Evolutionary conservation across 176 grass and related monocot genomes (phyloP).

Genomic region (Chrysopogon serrulatus): DNA sequence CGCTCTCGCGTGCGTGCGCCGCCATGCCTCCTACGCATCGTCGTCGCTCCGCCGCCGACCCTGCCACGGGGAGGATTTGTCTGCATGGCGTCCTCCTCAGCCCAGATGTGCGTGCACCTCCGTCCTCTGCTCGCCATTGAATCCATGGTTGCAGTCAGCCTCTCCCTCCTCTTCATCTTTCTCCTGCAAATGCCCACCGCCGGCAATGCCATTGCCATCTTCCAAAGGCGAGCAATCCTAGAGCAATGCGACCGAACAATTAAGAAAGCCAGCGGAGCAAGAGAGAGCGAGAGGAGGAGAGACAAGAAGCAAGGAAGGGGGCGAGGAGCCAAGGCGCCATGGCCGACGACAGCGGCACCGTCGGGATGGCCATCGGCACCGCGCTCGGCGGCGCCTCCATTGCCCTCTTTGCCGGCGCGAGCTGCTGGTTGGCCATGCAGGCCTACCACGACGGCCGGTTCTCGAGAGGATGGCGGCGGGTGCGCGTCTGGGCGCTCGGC

Average conservation of each 20-base stretch:
- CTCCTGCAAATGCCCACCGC: not conserved
- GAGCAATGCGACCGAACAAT: not conserved
- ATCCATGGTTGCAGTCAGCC: no score
- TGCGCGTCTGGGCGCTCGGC: not conserved
- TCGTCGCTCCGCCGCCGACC: no score
- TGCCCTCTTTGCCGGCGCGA: not conserved
- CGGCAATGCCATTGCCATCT: not conserved
- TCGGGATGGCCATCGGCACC: not conserved
- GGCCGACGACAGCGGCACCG: not conserved
- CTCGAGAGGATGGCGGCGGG: not conserved
- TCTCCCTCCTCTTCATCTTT: no score
- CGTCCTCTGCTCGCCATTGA: no score
- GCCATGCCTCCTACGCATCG: no score
- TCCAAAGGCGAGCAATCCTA: not conserved
- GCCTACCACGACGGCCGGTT: not conserved
- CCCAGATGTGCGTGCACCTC: no score
- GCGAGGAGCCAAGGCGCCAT: not conserved
- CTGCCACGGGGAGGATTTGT: no score
- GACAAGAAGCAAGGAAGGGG: not conserved
- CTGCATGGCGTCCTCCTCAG: no score
- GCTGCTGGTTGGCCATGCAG: not conserved
- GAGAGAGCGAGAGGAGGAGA: not conserved
- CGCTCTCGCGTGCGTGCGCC: no score
- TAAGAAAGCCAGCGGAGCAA: not conserved
- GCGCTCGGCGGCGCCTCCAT: not conserved